Percentiles rank a stretch among this genome's conserved stretches.
These are phyloP conservation scores for Cucumis melo DNA, from an alignment of 306 rosid genomes.

Conservation along the genomic window DNA sequence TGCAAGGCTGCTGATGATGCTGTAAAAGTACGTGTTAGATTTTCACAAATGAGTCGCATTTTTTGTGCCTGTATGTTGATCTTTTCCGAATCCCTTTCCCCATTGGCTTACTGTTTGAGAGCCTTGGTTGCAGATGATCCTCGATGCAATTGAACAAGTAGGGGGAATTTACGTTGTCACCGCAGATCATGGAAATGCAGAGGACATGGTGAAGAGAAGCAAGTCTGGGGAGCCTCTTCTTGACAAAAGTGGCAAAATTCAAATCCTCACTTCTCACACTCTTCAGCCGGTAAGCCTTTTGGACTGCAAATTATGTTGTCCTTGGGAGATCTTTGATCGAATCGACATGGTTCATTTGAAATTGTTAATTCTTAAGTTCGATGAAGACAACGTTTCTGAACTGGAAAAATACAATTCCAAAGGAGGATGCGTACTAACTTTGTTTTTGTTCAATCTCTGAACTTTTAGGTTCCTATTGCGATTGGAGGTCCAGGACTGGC, in stretches of 20 bases:
- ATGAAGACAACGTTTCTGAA: too few relatives aligned
- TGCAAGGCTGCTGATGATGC: constrained; percentile 97
- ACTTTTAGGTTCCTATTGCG: constrained; percentile 71
- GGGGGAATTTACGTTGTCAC: constrained; percentile 97
- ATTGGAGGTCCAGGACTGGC: constrained; percentile 92
- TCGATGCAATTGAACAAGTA: constrained; percentile 82
- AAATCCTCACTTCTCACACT: constrained; percentile 92
- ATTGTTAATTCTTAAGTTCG: background rate
- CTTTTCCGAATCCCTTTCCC: background rate
- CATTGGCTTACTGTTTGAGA: background rate
- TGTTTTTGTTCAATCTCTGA: background rate
- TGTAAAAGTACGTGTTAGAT: constrained; percentile 49
- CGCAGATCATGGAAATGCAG: constrained; percentile 98
- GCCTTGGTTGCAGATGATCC: constrained; percentile 50
- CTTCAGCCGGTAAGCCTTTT: constrained; percentile 73
- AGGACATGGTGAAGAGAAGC: constrained; percentile 95
- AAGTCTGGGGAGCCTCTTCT: constrained; percentile 70
- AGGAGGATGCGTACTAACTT: background rate
- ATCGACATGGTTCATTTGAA: background rate
- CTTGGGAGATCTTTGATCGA: background rate
- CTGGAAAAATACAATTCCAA: background rate
- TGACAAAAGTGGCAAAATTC: constrained; percentile 76
- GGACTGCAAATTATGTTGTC: background rate
- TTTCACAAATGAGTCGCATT: background rate
- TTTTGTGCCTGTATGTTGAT: background rate